A percentile compares a stretch with the other conserved stretches of the same genome.
These are phyloP conservation scores for Pseudogymnoascus sp. DNA, from an alignment of 2,329 filamentous ascomycete genomes.

Conservation along the genomic window DNA sequence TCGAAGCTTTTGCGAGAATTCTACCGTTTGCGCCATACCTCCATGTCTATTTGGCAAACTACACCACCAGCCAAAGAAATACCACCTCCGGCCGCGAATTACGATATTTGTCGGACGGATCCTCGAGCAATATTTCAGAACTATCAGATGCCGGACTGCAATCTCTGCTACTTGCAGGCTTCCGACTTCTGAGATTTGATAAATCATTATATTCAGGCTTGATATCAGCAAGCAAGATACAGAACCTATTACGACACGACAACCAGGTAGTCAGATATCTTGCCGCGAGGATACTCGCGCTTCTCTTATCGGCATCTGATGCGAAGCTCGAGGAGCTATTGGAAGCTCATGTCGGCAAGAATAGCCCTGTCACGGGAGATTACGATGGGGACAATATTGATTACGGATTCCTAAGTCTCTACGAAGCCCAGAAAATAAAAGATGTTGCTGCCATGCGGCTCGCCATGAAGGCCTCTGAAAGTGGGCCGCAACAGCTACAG, in stretches of 20 bases:
- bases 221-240: slow-evolving; percentile 58
- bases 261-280: slow-evolving; percentile 64
- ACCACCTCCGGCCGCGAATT: slow-evolving; percentile 16
- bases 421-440: slow-evolving; percentile 38
- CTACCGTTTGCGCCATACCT: slow-evolving; percentile 77
- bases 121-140: slow-evolving; percentile 25
- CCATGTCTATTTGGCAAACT: slow-evolving; percentile 58
- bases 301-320: slow-evolving; percentile 73
- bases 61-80: slow-evolving; percentile 26
- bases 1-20: slow-evolving; percentile 70
- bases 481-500: slow-evolving; percentile 11
- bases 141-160: slow-evolving; percentile 33
- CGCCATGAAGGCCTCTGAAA: background rate
- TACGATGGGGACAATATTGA: slow-evolving; percentile 73
- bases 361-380: slow-evolving; percentile 53
- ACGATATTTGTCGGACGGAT: slow-evolving; percentile 19
- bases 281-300: slow-evolving; percentile 70
- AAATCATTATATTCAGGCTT: slow-evolving; percentile 55
- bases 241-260: slow-evolving; percentile 55
- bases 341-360: slow-evolving; percentile 50
- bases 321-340: slow-evolving; percentile 66
- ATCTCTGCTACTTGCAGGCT: slow-evolving; percentile 56
- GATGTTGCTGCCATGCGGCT: slow-evolving; percentile 16
- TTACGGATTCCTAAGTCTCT: slow-evolving; percentile 61
- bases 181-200: slow-evolving; percentile 74